Base-by-base conservation (phyloP, 495 filamentous ascomycete species). In the Physcia stellaris region DNA sequence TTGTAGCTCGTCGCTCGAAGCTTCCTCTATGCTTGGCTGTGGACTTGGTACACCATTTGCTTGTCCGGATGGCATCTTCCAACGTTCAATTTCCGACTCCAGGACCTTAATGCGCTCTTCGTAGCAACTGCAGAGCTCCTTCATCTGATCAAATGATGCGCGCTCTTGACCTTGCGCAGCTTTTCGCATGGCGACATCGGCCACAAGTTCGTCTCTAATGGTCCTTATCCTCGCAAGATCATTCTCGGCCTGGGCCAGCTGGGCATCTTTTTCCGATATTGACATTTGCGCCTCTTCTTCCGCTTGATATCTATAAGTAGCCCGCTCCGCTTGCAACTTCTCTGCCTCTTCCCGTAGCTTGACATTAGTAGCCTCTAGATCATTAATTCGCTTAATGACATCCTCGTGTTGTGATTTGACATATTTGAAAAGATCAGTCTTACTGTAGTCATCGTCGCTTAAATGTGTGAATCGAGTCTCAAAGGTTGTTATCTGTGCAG, bases 391-490 rank as follows among this genome's bases (percentile, higher is more conserved):
- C 50, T 81, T 84, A 38, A 94, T 82, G 13, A 92, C 74, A 53
- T 95, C 92, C 43, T 95, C 87, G 49, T 93, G 80, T 48, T 93
- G 84, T 20, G 72, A 73, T 59, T 85, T 92, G 41, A 95, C 69
- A 43, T 78, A 71, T 55, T 94, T 94, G 67, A 95, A 96, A 7
- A 93, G 67, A 48, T 95, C 83, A 24, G 85, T 94, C 37, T 81
- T 73, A 29, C 84, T 78, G 55, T 93, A 95, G 49, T 98, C 90
- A 37, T 98, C 90, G 49, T 98, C 88, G 1, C 81, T 79, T 27
- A 90, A 63, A 38, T 37, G 31, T 32, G 49, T 21, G 45, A 75
- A 62, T 58, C 77, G 78, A 32, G 70, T 61, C 29, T 66, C 76
- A 23, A 79, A 53, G 13, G 76, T 71, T 11, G 83, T 92, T 20